Base-by-base conservation (phyloP, 2,329 filamentous ascomycete genomes). In the Neoscytalidium dimidiatum region DNA sequence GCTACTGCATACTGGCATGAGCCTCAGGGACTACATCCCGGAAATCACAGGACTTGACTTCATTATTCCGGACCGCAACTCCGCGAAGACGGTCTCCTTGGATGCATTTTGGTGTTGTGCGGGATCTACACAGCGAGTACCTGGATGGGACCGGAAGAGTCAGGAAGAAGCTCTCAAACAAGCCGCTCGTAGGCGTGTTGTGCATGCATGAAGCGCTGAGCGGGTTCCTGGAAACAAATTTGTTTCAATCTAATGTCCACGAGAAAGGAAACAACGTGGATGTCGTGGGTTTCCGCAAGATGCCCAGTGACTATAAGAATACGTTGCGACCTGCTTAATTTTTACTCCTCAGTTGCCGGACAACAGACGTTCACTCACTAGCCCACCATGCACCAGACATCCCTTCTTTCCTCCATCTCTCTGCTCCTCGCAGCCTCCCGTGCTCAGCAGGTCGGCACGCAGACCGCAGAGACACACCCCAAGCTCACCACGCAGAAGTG, bases 381-480 rank as follows among this genome's bases (percentile, higher is more conserved):
- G 46, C 38, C 48, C 72, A 76, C 64, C 68, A 79, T 77, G 75
- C 77, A 78, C 72, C 76, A 72, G 69, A 71, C 71, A 69, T 70
- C 78, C 69, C 74, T 76, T 53, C 73, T 80, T 69, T 70, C 77
- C 53, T 75, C 77, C 26, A 74, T 80, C 68, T 75, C 77, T 49
- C 21, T 58, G 19, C 69, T 81, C 49, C 71, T 77, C 66, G 77
- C 77, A 66, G 74, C 74, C 65, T 75, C 71, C 70, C 69, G 71
- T 67, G 79, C 76, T 49, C 80, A 82, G 74, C 77, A 79, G 69
- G 75, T 76, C 65, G 80, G 79, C 67, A 80, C 71, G 19, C 66
- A 72, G 64, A 74, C 73, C 51, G 69, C 78, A 38, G 80, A 82
- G 71, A 77, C 67, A 43, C 80, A 82, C 69, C 80, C 80, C 33